phyloP scores from a whole-genome alignment of 1,284 basidiomycete genomes.

The Malassezia slooffiae region DNA sequence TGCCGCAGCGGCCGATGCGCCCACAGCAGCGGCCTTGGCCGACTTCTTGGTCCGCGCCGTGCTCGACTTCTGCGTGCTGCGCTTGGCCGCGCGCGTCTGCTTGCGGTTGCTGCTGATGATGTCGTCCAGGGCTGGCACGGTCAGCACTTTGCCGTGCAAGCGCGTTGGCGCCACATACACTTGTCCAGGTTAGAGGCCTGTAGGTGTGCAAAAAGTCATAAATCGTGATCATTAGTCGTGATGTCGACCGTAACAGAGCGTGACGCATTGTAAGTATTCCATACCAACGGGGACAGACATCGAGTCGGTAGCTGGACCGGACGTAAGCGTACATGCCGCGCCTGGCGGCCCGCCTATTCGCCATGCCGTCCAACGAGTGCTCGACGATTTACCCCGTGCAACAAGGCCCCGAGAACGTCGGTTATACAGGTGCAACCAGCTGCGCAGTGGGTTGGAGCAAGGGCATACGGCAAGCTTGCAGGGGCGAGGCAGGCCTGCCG shows the following conservation, averaged over 20 bases:
- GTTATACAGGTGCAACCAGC: too few relatives aligned
- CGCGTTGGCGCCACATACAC: constrained; percentile 28
- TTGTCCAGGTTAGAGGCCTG: constrained; percentile 39
- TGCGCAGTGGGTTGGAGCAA: too few relatives aligned
- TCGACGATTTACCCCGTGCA: too few relatives aligned
- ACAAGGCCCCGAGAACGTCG: too few relatives aligned
- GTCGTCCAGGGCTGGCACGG: constrained; percentile 37
- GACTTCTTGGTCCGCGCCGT: constrained; percentile 18
- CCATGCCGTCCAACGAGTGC: too few relatives aligned
- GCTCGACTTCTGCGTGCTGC: constrained; percentile 20
- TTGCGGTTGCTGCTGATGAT: constrained; percentile 38
- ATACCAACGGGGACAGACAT: neutral
- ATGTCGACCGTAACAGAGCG: too few relatives aligned
- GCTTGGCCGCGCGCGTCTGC: constrained; percentile 21
- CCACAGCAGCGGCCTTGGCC: constrained; percentile 40
- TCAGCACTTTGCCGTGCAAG: too few relatives aligned
- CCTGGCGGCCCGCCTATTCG: too few relatives aligned
- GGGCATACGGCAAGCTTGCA: too few relatives aligned
- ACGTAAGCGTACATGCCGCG: too few relatives aligned
- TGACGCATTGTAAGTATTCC: constrained; percentile 8
- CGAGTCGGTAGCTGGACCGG: neutral
- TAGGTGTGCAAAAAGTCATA: constrained; percentile 2
- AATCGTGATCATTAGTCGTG: too few relatives aligned
- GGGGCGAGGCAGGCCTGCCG: too few relatives aligned
- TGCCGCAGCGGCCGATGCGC: constrained; percentile 28